Evolutionary conservation across 345 rosid genomes (phyloP), one percentile per base, ranked within the genome.

Genomic region (Eucalyptus grandis): DNA sequence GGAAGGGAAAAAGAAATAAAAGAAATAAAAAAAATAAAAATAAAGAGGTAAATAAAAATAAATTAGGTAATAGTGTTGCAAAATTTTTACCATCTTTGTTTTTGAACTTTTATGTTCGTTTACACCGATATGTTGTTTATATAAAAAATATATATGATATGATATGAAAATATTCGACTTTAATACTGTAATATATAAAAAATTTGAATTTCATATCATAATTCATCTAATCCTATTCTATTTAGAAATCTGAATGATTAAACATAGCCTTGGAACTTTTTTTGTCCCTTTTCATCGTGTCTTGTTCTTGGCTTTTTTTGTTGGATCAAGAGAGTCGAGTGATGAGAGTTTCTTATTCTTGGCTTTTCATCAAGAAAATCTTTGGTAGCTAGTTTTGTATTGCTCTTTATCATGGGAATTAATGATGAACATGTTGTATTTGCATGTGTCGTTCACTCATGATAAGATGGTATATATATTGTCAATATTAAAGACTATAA

Each of bases 81-180:
- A 53, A 1, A 53, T 53, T 19, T 53, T 53, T 53, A 53, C 1
- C 58, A 53, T 53, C 0, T 53, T 2, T 1, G 0, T 17, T 19
- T 53, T 17, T 51, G 2, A 51, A 51, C 22, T 51, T 51, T 53
- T 2, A 53, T 0, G 22, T 51, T 7, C 9, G 3, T 53, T 53
- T 53, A 53, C 9, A 53, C 2, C 1, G 0, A 17, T 17, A 3
- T 53, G 0, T 0, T 1, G 0, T 53, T 53, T 17, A 7, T 19
- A 53, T 53, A 53, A 51, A 14, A 16, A 15, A 53, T 7, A 0
- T 17, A 17, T 53, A 7, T 51, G 8, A 8, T 53, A 53, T 53
- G 9, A 51, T 16, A 0, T 51, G 0, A 17, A 51, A 0, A 51
- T 53, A 1, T 53, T 0, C 0, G 2, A 50, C 0, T 50, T 15